Evolutionary conservation across 352 stramenopile genomes (phyloP).

Genomic region (Pythium folliculosum): DNA sequence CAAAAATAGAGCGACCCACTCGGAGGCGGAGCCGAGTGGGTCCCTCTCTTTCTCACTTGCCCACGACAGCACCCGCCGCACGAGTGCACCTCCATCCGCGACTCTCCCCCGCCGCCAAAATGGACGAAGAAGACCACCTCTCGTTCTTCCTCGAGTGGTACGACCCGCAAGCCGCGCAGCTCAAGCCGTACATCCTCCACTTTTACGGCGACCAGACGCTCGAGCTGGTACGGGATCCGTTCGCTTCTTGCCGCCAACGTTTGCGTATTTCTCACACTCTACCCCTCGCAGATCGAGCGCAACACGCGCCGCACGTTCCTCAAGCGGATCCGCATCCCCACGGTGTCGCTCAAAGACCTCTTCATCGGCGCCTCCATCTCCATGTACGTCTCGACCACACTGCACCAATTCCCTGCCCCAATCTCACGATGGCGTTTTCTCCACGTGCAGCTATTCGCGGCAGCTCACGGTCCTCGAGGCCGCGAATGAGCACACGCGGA

Average conservation of each 20-base stretch:
- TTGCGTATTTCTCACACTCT: neutral
- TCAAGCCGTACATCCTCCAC: slow-evolving; percentile 73
- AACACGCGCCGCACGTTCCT: slow-evolving; percentile 68
- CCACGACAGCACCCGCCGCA: neutral
- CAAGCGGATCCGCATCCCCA: slow-evolving; percentile 77
- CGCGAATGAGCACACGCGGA: slow-evolving; percentile 68
- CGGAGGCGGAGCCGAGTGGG: no score
- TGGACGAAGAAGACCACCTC: slow-evolving; percentile 61
- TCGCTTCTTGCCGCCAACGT: neutral
- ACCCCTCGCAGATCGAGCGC: slow-evolving; percentile 47
- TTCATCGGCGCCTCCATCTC: slow-evolving; percentile 71
- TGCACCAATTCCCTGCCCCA: neutral
- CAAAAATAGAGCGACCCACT: slow-evolving; percentile 1
- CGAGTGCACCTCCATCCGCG: neutral
- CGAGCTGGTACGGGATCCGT: slow-evolving; percentile 50
- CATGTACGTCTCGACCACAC: slow-evolving; percentile 38
- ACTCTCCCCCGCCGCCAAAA: neutral
- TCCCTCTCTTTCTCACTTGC: no score
- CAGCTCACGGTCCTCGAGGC: slow-evolving; percentile 67
- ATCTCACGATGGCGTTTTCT: neutral
- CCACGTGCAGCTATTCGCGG: slow-evolving; percentile 57
- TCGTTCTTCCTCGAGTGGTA: slow-evolving; percentile 82
- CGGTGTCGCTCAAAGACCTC: slow-evolving; percentile 61
- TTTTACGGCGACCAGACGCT: slow-evolving; percentile 74
- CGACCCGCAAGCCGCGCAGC: slow-evolving; percentile 67